phyloP scores from a whole-genome alignment of 2,329 filamentous ascomycete genomes.

The Beauveria asiatica region DNA sequence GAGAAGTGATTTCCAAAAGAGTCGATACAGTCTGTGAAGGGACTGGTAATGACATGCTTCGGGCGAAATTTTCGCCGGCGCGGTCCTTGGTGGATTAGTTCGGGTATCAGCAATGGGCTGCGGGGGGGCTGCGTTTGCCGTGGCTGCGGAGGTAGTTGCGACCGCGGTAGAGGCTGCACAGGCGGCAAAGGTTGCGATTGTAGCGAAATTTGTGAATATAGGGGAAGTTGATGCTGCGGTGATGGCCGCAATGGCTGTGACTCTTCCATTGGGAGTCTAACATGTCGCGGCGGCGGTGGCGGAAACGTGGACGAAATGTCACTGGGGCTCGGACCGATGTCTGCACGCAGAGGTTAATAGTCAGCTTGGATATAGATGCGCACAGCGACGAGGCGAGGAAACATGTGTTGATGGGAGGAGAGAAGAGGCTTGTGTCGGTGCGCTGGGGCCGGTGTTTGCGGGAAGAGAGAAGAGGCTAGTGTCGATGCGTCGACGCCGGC shows the following conservation, averaged over 20 bases:
- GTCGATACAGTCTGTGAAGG: slow-evolving; percentile 25
- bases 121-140: background rate
- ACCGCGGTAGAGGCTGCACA: background rate
- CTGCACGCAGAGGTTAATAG: background rate
- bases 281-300: background rate
- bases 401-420: too few relatives aligned
- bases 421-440: too few relatives aligned
- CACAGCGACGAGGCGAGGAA: too few relatives aligned
- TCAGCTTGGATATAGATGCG: too few relatives aligned
- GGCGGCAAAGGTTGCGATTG: background rate
- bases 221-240: background rate
- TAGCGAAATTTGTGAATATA: background rate
- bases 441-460: too few relatives aligned
- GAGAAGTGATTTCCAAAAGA: slow-evolving; percentile 18
- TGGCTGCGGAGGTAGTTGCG: background rate
- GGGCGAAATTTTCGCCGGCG: slow-evolving; percentile 10
- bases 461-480: too few relatives aligned
- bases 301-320: background rate
- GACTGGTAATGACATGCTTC: slow-evolving; percentile 18
- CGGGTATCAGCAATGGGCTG: background rate
- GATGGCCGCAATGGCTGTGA: background rate
- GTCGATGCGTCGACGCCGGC: too few relatives aligned
- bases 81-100: slow-evolving; percentile 4
- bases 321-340: background rate
- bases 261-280: background rate